These are phyloP conservation scores for Penicillium sp. DNA, from an alignment of 2,329 filamentous ascomycete species.

Conservation along the genomic window DNA sequence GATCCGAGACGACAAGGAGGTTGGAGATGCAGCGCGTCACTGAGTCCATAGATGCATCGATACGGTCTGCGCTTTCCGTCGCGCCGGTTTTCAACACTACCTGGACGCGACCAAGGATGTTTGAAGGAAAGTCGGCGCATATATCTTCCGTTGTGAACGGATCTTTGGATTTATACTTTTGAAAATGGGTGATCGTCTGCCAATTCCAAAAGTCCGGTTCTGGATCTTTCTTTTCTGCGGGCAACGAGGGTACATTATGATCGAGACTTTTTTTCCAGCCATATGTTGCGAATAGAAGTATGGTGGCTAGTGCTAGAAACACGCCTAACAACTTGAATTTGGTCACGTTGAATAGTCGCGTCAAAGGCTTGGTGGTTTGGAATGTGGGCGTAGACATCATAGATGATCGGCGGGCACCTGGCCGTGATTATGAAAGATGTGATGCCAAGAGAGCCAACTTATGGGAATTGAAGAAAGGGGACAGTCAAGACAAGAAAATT, in stretches of 20 bases:
- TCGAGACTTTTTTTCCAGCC: not conserved
- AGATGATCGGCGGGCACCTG: not conserved
- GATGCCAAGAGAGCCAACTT: not conserved
- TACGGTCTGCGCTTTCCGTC: slow-evolving; percentile 43
- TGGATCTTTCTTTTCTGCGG: not conserved
- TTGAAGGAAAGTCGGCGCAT: slow-evolving; percentile 31
- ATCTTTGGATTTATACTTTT: not conserved
- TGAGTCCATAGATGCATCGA: slow-evolving; percentile 51
- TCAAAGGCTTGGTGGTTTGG: not conserved
- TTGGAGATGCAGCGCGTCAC: slow-evolving; percentile 17
- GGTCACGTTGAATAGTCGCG: not conserved
- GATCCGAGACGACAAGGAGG: slow-evolving; percentile 31
- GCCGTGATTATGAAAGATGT: not conserved
- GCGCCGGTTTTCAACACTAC: slow-evolving; percentile 54
- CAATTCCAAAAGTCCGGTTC: slow-evolving; percentile 22
- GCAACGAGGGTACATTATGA: not conserved
- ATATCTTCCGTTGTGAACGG: slow-evolving; percentile 4
- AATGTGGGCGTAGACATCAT: not conserved
- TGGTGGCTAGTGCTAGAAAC: not conserved
- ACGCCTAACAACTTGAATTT: not conserved
- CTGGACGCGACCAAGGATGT: slow-evolving; percentile 46
- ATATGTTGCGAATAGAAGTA: not conserved
- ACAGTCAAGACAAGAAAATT: not conserved
- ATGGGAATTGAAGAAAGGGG: not conserved
- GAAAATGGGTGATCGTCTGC: slow-evolving; percentile 23